A percentile compares a stretch with the other conserved stretches of the same genome.
Conservation (phyloP, 306 rosid species). For the Quercus agrifolia region DNA sequence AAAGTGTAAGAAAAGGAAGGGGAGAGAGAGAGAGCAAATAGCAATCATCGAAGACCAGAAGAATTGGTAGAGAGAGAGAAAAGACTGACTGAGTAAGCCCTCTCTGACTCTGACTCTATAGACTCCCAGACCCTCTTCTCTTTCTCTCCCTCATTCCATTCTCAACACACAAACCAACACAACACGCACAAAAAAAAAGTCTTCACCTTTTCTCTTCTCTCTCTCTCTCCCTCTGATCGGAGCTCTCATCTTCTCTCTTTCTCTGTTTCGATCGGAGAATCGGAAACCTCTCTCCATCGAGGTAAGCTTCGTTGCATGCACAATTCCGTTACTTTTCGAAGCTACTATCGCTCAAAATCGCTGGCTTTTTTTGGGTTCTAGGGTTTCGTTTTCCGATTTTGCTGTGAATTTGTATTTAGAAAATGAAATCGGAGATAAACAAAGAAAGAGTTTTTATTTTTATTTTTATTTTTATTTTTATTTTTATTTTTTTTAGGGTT, state of each 20-base stretch:
- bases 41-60: background rate
- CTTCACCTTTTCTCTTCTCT: background rate
- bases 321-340: background rate
- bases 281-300: background rate
- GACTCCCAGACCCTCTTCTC: no score
- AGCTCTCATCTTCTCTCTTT: no score
- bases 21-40: background rate
- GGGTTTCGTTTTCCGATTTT: background rate
- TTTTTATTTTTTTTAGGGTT: no score
- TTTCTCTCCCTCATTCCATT: background rate
- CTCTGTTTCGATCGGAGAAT: background rate
- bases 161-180: no score
- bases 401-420: background rate
- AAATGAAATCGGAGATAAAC: background rate
- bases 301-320: background rate
- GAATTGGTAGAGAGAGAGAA: background rate
- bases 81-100: slow-evolving; percentile 1
- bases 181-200: no score
- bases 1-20: background rate
- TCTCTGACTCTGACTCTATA: background rate
- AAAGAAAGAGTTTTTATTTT: background rate
- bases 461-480: no score
- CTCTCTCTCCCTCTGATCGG: background rate
- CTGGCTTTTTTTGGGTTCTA: background rate
- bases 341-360: background rate